These are phyloP conservation scores for Hyaloperonospora brassicae DNA, from an alignment of 352 stramenopile genomes.

Conservation along the genomic window DNA sequence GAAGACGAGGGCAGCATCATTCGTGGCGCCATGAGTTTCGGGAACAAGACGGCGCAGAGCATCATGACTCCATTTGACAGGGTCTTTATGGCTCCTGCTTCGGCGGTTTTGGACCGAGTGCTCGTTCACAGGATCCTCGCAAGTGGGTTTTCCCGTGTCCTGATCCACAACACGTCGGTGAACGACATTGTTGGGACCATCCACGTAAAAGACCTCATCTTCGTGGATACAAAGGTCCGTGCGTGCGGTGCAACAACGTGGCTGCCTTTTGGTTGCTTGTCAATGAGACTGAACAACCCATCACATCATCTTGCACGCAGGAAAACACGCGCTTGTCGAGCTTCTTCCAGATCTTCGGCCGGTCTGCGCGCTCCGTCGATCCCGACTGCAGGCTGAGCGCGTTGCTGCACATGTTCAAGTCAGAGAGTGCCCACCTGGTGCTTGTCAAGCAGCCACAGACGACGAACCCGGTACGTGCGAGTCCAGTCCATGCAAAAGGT, in stretches of 20 bases:
- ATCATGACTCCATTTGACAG: slow-evolving; percentile 93
- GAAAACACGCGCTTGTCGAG: slow-evolving; percentile 54
- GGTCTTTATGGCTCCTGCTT: slow-evolving; percentile 92
- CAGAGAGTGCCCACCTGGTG: slow-evolving; percentile 88
- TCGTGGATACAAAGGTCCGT: slow-evolving; percentile 94
- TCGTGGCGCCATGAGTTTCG: slow-evolving; percentile 91
- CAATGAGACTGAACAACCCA: slow-evolving; percentile 20
- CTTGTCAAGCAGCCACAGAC: slow-evolving; percentile 91
- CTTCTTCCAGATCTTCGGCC: slow-evolving; percentile 66
- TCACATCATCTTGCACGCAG: slow-evolving; percentile 16
- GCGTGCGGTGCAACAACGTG: slow-evolving; percentile 9
- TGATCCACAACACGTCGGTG: slow-evolving; percentile 69
- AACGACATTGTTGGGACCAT: slow-evolving; percentile 95
- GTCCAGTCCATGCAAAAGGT: not conserved
- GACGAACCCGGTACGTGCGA: slow-evolving; percentile 20
- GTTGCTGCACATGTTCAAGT: slow-evolving; percentile 92
- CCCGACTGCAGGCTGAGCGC: slow-evolving; percentile 89
- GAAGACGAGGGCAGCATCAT: slow-evolving; percentile 91
- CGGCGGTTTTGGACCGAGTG: slow-evolving; percentile 45
- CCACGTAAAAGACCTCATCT: slow-evolving; percentile 98
- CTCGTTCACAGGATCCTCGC: slow-evolving; percentile 94
- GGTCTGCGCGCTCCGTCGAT: slow-evolving; percentile 68
- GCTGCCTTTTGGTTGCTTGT: no score
- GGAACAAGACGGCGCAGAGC: slow-evolving; percentile 83
- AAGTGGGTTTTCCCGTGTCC: slow-evolving; percentile 93